Base-by-base conservation (phyloP, 805 yeast genomes). In the Wickerhamomyces tratensis region DNA sequence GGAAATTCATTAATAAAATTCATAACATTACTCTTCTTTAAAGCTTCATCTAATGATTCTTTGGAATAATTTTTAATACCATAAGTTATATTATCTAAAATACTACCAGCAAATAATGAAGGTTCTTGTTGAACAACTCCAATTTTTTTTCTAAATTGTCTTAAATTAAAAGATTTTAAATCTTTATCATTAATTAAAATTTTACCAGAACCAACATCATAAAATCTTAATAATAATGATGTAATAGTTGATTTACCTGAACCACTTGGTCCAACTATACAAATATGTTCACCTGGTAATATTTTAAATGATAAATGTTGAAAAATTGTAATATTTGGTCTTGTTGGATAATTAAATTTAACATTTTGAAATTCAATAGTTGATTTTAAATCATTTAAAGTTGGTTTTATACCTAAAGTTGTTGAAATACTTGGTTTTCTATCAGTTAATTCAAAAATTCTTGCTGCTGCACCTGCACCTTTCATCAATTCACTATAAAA, bases 101-200 rank as follows among this genome's bases (percentile, higher is more conserved):
- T 75, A 0, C 95, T 74, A 1, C 96, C 97, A 42, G 89, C 80
- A 59, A 89, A 86, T 40, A 91, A 65, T 49, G 86, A 75, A 3
- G 98, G 96, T 53, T 91, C 97, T 59, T 91, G 98, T 47, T 85
- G 88, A 5, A 91, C 98, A 33, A 86, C 79, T n/a, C 97, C 97
- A 26, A 86, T 69, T 43, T 79, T 74, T 29, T 79, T 65, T 43
- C 98, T 72, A 59, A 81, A 78, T 42, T 77, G 72, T 54, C 88
- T 81, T 42, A 91, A 69, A 52, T 84, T 85, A 53, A 84, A 71
- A 15, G 76, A 73, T 35, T 65, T 64, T 46, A 91, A 72, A 47
- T 82, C 69, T 42, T 76, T 73, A 11, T 76, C 77, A 47, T 88
- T 88, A 20, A 89, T 69, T 5, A 64, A 51, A 33, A 91, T 77